Evolutionary conservation across 805 yeast species (phyloP).

Genomic region (Torulaspora delbrueckii): DNA sequence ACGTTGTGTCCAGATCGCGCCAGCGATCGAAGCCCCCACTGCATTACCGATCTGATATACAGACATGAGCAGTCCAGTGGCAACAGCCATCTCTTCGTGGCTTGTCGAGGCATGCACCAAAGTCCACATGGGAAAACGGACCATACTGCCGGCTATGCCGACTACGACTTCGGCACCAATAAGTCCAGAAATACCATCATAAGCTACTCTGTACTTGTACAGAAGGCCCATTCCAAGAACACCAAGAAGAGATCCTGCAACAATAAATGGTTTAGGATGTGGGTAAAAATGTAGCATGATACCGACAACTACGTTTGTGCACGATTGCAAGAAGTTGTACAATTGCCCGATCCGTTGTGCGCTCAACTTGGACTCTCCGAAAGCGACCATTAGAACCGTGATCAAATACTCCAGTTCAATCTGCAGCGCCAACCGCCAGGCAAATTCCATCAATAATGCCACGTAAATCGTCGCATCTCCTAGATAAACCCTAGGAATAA

Average conservation of each 20-base stretch:
- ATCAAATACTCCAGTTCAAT: constrained; percentile 68
- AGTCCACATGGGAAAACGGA: constrained; percentile 60
- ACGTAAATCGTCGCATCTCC: constrained; percentile 70
- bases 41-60: constrained; percentile 62
- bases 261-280: constrained; percentile 54
- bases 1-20: constrained; percentile 65
- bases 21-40: constrained; percentile 58
- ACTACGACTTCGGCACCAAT: constrained; percentile 61
- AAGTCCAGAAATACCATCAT: constrained; percentile 47
- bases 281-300: constrained; percentile 45
- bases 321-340: constrained; percentile 60
- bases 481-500: constrained; percentile 54
- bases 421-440: neutral
- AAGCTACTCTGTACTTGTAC: constrained; percentile 51
- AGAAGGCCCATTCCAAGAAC: constrained; percentile 57
- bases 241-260: constrained; percentile 58
- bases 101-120: constrained; percentile 55
- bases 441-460: constrained; percentile 38
- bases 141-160: constrained; percentile 69
- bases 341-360: constrained; percentile 61
- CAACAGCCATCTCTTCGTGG: constrained; percentile 66
- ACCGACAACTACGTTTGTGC: constrained; percentile 56
- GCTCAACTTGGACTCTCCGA: constrained; percentile 51
- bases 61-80: constrained; percentile 55
- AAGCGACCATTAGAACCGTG: constrained; percentile 60